Conservation (phyloP, 768 basidiomycete genomes). For the Chalciporus chontae region DNA sequence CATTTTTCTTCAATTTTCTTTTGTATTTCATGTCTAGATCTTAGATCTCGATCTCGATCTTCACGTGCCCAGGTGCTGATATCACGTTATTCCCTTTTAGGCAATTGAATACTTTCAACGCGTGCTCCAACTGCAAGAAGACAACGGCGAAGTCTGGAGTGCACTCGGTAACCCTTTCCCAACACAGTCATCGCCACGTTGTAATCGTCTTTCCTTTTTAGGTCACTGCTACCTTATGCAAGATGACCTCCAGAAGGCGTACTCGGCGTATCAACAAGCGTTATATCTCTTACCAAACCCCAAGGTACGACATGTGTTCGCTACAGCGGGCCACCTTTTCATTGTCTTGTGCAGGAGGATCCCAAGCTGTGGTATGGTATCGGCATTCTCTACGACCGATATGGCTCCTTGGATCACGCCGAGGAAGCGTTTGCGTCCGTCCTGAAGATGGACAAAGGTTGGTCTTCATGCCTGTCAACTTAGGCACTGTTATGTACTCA, state of each 20-base stretch:
- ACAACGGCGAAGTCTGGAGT: conserved; percentile 99
- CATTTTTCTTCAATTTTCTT: conserved; percentile 16
- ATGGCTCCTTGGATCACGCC: conserved; percentile 96
- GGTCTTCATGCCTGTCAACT: conserved; percentile 16
- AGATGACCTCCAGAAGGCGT: conserved; percentile 97
- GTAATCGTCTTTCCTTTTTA: conserved; percentile 29
- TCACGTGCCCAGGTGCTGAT: conserved; percentile 30
- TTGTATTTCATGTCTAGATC: conserved; percentile 8
- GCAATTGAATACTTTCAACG: conserved; percentile 97
- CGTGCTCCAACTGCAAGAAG: conserved; percentile 84
- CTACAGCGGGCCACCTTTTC: conserved; percentile 1
- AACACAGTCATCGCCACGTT: conserved; percentile 12
- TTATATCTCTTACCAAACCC: conserved; percentile 94
- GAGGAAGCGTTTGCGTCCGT: conserved; percentile 98
- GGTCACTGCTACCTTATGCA: conserved; percentile 99
- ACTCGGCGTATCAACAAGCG: conserved; percentile 97
- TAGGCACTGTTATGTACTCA: conserved; percentile 24
- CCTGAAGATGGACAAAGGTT: conserved; percentile 95
- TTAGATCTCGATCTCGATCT: conserved; percentile 27
- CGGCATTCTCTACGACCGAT: conserved; percentile 97
- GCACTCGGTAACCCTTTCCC: conserved; percentile 66
- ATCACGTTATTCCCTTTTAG: conserved; percentile 42
- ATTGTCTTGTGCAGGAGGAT: conserved; percentile 59
- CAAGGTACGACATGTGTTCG: conserved; percentile 52
- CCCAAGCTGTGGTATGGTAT: conserved; percentile 99